These are phyloP conservation scores for Roridomyces roridus DNA, from an alignment of 768 basidiomycete species.

Conservation along the genomic window DNA sequence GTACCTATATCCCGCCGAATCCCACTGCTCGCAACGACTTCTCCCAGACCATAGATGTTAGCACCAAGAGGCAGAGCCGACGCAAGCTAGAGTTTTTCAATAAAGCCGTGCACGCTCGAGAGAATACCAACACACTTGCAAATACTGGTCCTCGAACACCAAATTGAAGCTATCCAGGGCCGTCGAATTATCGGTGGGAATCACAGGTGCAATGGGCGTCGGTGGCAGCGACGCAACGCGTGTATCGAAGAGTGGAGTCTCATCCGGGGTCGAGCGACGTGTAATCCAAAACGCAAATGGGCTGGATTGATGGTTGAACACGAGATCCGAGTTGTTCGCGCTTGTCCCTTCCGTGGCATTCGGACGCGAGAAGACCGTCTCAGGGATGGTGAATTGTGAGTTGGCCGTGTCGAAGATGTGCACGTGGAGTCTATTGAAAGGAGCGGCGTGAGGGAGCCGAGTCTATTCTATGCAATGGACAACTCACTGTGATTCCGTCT, in stretches of 20 bases:
- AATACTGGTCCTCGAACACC: conserved; percentile 82
- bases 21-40: conserved; percentile 72
- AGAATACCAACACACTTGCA: conserved; percentile 55
- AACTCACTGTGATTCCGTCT: conserved; percentile 55
- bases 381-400: conserved; percentile 71
- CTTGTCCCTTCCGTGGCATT: conserved; percentile 8
- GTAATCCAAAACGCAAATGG: conserved; percentile 88
- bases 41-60: conserved; percentile 82
- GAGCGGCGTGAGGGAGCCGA: background rate
- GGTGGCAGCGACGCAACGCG: conserved; percentile 64
- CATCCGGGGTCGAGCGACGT: conserved; percentile 61
- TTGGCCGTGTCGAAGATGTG: conserved; percentile 68
- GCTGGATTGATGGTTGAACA: conserved; percentile 67
- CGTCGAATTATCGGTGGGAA: conserved; percentile 55
- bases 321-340: conserved; percentile 60
- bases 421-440: conserved; percentile 60
- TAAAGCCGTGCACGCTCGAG: background rate
- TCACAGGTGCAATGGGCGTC: conserved; percentile 64
- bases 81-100: conserved; percentile 57
- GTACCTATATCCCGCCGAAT: conserved; percentile 66
- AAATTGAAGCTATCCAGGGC: conserved; percentile 69
- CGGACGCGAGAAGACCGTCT: conserved; percentile 42
- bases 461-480: no score
- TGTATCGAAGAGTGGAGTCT: conserved; percentile 72
- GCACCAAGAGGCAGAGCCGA: conserved; percentile 69